Evolutionary conservation across 345 rosid species (phyloP).

Genomic region (Linum trigynum): DNA sequence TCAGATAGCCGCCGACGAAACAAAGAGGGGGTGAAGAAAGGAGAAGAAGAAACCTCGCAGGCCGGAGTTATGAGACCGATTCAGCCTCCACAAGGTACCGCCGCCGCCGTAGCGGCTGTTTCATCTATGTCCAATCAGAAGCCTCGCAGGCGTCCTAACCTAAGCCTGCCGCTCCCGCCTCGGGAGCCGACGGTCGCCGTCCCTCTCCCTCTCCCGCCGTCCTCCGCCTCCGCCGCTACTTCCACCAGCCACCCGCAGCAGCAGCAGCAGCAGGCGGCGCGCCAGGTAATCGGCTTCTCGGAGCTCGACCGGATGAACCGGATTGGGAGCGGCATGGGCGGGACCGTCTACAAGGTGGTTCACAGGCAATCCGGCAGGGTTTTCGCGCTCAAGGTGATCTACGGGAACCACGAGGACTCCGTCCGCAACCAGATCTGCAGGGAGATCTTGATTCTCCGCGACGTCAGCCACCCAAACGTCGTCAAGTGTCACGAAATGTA

Average conservation of each 20-base stretch:
- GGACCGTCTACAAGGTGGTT: constrained; percentile 78
- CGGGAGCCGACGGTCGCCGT: constrained; percentile 56
- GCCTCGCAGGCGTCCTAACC: constrained; percentile 48
- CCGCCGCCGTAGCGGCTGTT: background rate
- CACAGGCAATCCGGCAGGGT: constrained; percentile 45
- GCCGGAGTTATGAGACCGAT: constrained; percentile 38
- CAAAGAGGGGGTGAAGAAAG: no score
- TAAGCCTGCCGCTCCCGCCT: constrained; percentile 62
- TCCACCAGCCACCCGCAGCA: constrained; percentile 15
- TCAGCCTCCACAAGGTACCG: constrained; percentile 34
- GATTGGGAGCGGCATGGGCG: constrained; percentile 84
- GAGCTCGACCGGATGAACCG: constrained; percentile 57
- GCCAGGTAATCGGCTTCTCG: constrained; percentile 24
- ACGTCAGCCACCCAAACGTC: constrained; percentile 71
- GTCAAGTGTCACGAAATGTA: constrained; percentile 82
- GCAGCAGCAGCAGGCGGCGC: background rate
- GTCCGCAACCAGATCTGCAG: constrained; percentile 80
- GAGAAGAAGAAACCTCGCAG: background rate
- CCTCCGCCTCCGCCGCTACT: constrained; percentile 28
- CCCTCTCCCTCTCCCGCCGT: constrained; percentile 74
- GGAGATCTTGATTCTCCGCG: constrained; percentile 84
- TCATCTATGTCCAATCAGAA: constrained; percentile 14
- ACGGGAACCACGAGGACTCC: constrained; percentile 76
- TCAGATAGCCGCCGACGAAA: no score
- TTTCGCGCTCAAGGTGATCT: constrained; percentile 82